These are phyloP conservation scores for Albatrellus ellisii DNA, from an alignment of 768 basidiomycete genomes.

Conservation along the genomic window DNA sequence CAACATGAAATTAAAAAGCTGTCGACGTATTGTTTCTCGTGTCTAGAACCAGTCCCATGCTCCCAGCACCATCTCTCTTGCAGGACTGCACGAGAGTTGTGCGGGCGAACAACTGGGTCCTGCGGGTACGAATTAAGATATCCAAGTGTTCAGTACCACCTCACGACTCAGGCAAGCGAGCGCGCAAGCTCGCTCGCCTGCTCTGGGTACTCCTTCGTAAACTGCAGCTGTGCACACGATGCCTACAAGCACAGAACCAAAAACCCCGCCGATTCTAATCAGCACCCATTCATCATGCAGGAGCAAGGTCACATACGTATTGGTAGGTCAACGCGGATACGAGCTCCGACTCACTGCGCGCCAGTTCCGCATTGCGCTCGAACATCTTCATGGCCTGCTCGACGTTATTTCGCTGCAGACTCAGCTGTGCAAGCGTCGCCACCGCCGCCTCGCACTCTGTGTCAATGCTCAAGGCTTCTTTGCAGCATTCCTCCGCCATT, in stretches of 20 bases:
- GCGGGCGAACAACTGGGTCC: no score
- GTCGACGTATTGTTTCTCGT: no score
- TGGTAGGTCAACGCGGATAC: conserved; percentile 64
- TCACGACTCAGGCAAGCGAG: conserved; percentile 20
- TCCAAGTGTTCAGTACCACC: no score
- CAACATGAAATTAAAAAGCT: no score
- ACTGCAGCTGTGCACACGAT: conserved; percentile 69
- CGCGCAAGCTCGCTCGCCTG: conserved; percentile 60
- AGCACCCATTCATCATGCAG: background rate
- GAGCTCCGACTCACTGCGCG: conserved; percentile 85
- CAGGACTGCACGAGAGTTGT: no score
- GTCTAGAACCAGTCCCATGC: no score
- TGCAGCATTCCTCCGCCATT: conserved; percentile 72
- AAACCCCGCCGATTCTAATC: background rate
- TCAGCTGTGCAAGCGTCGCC: conserved; percentile 88
- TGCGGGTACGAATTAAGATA: no score
- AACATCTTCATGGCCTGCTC: conserved; percentile 82
- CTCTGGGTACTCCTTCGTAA: conserved; percentile 72
- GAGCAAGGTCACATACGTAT: conserved; percentile 38
- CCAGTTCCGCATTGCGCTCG: conserved; percentile 68
- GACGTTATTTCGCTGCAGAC: conserved; percentile 82
- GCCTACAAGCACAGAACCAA: conserved; percentile 37
- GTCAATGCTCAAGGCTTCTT: conserved; percentile 81
- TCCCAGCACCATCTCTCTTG: no score
- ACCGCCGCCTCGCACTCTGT: conserved; percentile 94